These are phyloP conservation scores for Acanthamoeba healyi DNA, from an alignment of 208 protist species.

Conservation along the genomic window DNA sequence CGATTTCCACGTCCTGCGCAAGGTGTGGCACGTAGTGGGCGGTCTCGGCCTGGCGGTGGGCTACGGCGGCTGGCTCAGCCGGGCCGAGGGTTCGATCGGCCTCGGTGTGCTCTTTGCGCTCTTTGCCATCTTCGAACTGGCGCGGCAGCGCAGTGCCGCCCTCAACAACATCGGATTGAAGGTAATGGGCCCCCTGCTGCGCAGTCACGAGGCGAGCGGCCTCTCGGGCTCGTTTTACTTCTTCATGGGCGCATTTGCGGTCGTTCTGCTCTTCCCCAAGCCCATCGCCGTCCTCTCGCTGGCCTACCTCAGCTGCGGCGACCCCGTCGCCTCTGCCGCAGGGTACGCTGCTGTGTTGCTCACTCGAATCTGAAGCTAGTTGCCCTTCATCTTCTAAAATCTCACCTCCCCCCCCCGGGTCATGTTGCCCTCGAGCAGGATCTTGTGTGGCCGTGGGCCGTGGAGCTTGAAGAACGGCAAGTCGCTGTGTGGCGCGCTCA, in stretches of 20 bases:
- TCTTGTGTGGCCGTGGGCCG: neutral
- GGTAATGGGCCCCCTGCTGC: constrained; percentile 53
- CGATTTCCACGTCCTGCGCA: constrained; percentile 70
- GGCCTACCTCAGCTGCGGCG: constrained; percentile 52
- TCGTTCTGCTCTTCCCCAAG: constrained; percentile 72
- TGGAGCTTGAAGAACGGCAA: constrained; percentile 46
- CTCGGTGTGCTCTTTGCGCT: constrained; percentile 37
- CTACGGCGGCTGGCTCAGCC: constrained; percentile 41
- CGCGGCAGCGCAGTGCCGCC: neutral
- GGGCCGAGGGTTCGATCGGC: neutral
- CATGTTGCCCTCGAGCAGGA: neutral
- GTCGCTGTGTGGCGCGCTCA: neutral
- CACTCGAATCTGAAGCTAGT: too few relatives aligned
- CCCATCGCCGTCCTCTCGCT: constrained; percentile 64
- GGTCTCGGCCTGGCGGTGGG: constrained; percentile 32
- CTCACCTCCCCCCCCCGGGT: neutral
- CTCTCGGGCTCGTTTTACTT: constrained; percentile 73
- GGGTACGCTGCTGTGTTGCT: neutral
- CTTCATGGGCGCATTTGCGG: constrained; percentile 58
- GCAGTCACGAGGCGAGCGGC: constrained; percentile 63
- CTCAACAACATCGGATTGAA: constrained; percentile 56
- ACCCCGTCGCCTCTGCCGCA: constrained; percentile 63
- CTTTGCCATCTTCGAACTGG: constrained; percentile 66
- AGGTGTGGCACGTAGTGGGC: constrained; percentile 73
- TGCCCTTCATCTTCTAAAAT: neutral